Evolutionary conservation across 2,329 filamentous ascomycete species (phyloP).

Genomic region (Decorospora gaudefroyi): DNA sequence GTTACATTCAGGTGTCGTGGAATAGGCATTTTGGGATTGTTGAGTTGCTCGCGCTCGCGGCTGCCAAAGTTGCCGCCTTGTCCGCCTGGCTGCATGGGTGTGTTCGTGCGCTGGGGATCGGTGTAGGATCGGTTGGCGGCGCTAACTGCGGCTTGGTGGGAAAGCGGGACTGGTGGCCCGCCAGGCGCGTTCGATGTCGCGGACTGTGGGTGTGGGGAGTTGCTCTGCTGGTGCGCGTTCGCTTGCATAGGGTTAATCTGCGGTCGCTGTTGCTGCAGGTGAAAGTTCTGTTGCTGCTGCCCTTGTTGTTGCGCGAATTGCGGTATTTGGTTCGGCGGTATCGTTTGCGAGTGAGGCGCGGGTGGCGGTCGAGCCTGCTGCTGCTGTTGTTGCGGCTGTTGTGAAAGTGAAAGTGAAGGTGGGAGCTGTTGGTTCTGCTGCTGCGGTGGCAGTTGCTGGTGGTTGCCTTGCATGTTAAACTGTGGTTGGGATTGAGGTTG

Average conservation of each 20-base stretch:
- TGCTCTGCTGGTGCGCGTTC: constrained; percentile 43
- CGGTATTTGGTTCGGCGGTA: constrained; percentile 36
- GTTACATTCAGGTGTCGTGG: constrained; percentile 77
- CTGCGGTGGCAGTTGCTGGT: constrained; percentile 27
- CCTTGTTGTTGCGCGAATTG: constrained; percentile 34
- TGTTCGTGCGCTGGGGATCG: constrained; percentile 41
- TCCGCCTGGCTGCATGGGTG: constrained; percentile 40
- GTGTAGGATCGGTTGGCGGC: constrained; percentile 49
- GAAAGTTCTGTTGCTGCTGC: constrained; percentile 39
- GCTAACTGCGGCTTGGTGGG: constrained; percentile 52
- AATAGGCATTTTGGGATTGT: constrained; percentile 74
- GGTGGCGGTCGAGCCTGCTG: constrained; percentile 35
- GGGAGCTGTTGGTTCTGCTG: constrained; percentile 32
- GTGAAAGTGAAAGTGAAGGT: constrained; percentile 20
- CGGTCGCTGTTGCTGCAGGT: constrained; percentile 40
- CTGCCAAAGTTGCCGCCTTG: constrained; percentile 42
- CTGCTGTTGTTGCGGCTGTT: constrained; percentile 25
- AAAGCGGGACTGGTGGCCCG: constrained; percentile 48
- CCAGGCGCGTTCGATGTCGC: constrained; percentile 39
- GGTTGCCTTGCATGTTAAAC: constrained; percentile 33
- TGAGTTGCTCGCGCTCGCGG: constrained; percentile 47
- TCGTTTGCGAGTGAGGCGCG: constrained; percentile 35
- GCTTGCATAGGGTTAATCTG: constrained; percentile 47
- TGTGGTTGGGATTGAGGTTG: constrained; percentile 13
- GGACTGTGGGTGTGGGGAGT: constrained; percentile 47